Conservation (phyloP, 2,329 filamentous ascomycete genomes). For the Coniochaeta sp. region DNA sequence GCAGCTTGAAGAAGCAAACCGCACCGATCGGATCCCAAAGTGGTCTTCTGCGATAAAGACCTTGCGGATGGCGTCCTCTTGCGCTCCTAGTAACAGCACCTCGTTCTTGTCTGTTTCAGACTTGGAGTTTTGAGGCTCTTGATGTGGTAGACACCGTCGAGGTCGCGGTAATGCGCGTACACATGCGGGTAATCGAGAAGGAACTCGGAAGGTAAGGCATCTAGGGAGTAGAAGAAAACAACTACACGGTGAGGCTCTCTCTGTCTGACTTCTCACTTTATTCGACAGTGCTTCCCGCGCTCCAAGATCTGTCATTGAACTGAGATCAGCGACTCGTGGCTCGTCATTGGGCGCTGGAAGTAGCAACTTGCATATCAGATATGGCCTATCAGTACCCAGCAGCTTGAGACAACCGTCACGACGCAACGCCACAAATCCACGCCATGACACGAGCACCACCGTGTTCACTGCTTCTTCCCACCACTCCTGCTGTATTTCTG, state of each 20-base stretch:
- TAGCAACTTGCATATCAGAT: background rate
- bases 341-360: background rate
- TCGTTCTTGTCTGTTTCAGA: background rate
- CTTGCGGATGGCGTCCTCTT: background rate
- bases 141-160: background rate
- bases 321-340: no score
- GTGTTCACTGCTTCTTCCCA: background rate
- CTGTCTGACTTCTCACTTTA: no score
- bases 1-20: background rate
- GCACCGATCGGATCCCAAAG: background rate
- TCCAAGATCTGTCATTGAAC: no score
- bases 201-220: no score
- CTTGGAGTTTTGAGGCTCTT: background rate
- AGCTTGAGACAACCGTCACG: background rate
- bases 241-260: no score
- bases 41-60: background rate
- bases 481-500: background rate
- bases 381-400: background rate
- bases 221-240: no score
- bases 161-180: background rate
- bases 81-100: background rate
- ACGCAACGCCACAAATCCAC: background rate
- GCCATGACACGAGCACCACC: background rate
- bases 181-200: background rate
- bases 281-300: no score